phyloP scores from a whole-genome alignment of 441 rosid genomes.

The Populus tomentosa region DNA sequence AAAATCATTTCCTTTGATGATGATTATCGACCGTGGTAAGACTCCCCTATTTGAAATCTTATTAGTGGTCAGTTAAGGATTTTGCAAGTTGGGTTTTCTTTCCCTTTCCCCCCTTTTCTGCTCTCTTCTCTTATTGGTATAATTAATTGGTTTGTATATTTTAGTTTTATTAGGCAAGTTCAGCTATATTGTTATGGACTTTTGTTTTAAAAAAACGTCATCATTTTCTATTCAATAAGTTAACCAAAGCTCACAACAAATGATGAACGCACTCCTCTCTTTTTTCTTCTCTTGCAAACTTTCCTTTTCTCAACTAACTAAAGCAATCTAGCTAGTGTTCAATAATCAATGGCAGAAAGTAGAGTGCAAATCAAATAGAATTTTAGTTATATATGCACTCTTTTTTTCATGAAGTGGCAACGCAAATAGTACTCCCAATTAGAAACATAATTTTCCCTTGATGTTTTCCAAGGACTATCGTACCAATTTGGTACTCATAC shows the following conservation, averaged over 20 bases:
- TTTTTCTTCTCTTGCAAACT: background rate
- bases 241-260: background rate
- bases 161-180: background rate
- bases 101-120: too few species aligned
- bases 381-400: background rate
- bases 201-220: slow-evolving; percentile 3
- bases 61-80: background rate
- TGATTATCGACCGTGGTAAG: background rate
- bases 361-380: background rate
- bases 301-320: background rate
- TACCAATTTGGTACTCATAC: too few species aligned
- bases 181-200: slow-evolving; percentile 5
- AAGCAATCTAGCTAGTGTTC: background rate
- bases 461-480: background rate
- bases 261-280: slow-evolving; percentile 6
- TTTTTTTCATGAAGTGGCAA: background rate
- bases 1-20: too few species aligned
- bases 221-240: slow-evolving; percentile 9
- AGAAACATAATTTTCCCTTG: background rate
- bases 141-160: slow-evolving; percentile 11
- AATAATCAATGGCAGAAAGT: background rate
- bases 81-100: background rate
- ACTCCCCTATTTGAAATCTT: background rate
- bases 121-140: background rate
- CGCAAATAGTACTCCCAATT: background rate